Percentiles rank a stretch among this genome's conserved stretches.
Evolutionary conservation across 805 yeast genomes (phyloP).

Genomic region (Lipomyces sp.): DNA sequence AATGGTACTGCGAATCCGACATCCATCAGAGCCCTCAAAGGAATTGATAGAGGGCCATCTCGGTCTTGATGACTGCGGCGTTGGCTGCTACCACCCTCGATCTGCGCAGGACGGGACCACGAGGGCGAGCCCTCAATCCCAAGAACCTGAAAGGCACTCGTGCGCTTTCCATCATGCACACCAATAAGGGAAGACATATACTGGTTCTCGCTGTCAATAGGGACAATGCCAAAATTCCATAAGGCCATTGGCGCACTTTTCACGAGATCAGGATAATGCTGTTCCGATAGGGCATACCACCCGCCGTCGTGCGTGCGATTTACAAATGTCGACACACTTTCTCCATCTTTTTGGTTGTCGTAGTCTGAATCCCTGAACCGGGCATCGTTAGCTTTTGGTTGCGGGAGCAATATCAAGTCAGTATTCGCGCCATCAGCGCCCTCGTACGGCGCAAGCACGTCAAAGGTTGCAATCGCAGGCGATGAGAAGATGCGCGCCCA

Average conservation of each 20-base stretch:
- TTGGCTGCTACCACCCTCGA: no score
- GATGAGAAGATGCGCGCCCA: conserved; percentile 30
- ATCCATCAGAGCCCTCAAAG: conserved; percentile 19
- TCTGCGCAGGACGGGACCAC: background rate
- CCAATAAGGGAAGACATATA: conserved; percentile 13
- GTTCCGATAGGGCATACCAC: conserved; percentile 85
- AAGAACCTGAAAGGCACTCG: conserved; percentile 25
- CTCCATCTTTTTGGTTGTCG: conserved; percentile 4
- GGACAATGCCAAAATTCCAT: conserved; percentile 40
- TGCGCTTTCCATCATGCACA: conserved; percentile 29
- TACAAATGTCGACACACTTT: conserved; percentile 51
- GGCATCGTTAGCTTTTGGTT: no score
- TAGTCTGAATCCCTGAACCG: no score
- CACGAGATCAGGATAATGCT: conserved; percentile 75
- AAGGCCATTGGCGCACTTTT: conserved; percentile 72
- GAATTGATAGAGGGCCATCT: conserved; percentile 1
- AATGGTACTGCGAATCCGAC: conserved; percentile 9
- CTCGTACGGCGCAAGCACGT: conserved; percentile 46
- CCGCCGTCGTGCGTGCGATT: conserved; percentile 56
- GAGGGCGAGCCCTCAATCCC: conserved; percentile 14
- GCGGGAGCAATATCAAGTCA: conserved; percentile 38
- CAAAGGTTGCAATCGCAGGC: conserved; percentile 37
- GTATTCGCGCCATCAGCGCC: background rate
- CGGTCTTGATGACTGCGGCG: background rate
- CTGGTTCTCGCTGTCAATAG: conserved; percentile 10